phyloP scores from a whole-genome alignment of 2,329 filamentous ascomycete species.

The Hymenotorrendiella dingleyae region DNA sequence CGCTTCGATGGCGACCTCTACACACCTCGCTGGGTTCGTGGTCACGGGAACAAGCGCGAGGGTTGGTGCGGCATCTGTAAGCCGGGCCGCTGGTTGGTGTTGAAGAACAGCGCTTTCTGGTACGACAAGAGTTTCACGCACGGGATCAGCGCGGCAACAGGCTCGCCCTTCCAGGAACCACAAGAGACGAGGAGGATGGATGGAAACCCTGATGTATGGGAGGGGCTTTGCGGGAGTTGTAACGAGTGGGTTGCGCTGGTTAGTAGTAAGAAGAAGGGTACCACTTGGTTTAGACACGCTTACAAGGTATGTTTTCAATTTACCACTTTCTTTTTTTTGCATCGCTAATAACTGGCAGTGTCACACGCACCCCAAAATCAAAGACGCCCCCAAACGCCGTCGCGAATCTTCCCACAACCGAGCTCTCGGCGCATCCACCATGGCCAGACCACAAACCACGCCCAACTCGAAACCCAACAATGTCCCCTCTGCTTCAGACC shows the following conservation, averaged over 20 bases:
- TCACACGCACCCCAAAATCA: constrained; percentile 66
- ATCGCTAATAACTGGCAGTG: constrained; percentile 45
- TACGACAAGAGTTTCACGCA: constrained; percentile 90
- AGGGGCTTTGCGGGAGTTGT: constrained; percentile 72
- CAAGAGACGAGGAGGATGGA: constrained; percentile 70
- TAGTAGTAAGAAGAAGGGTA: constrained; percentile 87
- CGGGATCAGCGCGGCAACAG: constrained; percentile 77
- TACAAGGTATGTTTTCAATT: constrained; percentile 60
- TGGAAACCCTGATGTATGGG: constrained; percentile 75
- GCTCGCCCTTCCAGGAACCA: constrained; percentile 71
- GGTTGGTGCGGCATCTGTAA: constrained; percentile 90
- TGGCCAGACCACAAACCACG: constrained; percentile 44
- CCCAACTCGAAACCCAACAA: constrained; percentile 41
- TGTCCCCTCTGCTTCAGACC: constrained; percentile 15
- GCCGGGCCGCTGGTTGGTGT: constrained; percentile 75
- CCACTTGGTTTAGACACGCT: constrained; percentile 83
- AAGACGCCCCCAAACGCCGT: constrained; percentile 62
- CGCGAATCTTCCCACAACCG: constrained; percentile 52
- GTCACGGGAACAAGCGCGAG: constrained; percentile 80
- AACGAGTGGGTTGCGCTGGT: constrained; percentile 76
- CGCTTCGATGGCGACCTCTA: constrained; percentile 78
- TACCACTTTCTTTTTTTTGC: not conserved
- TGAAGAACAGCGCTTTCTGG: constrained; percentile 91
- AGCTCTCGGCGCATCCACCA: constrained; percentile 32
- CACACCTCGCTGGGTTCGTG: constrained; percentile 77